Conservation (phyloP, 2,329 filamentous ascomycete genomes). For the Exophiala mesophila region DNA sequence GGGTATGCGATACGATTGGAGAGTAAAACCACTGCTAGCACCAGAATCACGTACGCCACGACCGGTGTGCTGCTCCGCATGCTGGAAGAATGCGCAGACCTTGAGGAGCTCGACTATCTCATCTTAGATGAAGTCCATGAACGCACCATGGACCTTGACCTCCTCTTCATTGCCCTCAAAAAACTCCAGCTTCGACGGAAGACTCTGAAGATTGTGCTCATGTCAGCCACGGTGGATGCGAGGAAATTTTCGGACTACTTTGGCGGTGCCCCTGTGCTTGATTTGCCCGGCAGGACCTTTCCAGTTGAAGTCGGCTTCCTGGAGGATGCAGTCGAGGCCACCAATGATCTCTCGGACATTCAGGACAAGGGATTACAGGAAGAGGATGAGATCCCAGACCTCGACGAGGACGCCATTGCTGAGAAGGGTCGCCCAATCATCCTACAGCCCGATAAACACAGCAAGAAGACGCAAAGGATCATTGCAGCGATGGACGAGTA, state of each 20-base stretch:
- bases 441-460: conserved; percentile 53
- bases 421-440: conserved; percentile 19
- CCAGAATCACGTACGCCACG: conserved; percentile 77
- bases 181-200: conserved; percentile 70
- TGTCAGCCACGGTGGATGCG: conserved; percentile 96
- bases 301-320: conserved; percentile 83
- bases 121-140: conserved; percentile 98
- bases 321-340: conserved; percentile 87
- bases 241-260: conserved; percentile 87
- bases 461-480: conserved; percentile 66
- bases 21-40: conserved; percentile 75
- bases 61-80: conserved; percentile 94
- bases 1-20: conserved; percentile 94
- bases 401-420: conserved; percentile 44
- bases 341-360: conserved; percentile 59
- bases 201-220: conserved; percentile 86
- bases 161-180: conserved; percentile 85
- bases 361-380: conserved; percentile 25
- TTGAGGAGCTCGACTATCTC: conserved; percentile 85
- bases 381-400: conserved; percentile 35
- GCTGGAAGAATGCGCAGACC: conserved; percentile 81
- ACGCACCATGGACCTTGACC: conserved; percentile 92
- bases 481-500: conserved; percentile 82
- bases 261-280: conserved; percentile 72
- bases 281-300: conserved; percentile 88